A percentile compares a stretch with the other conserved stretches of the same genome.
Evolutionary conservation across 2,329 filamentous ascomycete species (phyloP).

Genomic region (Mycogone perniciosa): DNA sequence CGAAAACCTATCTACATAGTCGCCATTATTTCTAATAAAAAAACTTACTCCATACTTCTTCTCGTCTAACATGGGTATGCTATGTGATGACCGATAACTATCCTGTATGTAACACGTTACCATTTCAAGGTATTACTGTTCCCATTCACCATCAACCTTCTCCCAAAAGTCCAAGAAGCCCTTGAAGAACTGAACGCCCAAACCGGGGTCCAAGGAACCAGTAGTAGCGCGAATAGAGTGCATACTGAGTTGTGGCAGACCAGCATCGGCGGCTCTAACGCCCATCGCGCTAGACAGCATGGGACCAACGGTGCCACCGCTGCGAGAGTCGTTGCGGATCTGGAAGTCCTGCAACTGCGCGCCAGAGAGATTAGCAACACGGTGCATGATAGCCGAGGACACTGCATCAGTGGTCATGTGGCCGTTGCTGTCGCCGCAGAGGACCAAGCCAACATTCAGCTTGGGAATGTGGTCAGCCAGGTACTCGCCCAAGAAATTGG

Average conservation of each 20-base stretch:
- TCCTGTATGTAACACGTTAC: too few species aligned
- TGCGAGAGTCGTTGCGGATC: constrained; percentile 86
- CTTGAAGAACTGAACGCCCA: constrained; percentile 84
- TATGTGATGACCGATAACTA: too few species aligned
- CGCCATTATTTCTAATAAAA: too few species aligned
- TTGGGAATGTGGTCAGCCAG: constrained; percentile 79
- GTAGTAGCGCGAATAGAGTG: constrained; percentile 87
- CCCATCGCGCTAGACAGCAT: constrained; percentile 78
- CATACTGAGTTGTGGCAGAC: constrained; percentile 90
- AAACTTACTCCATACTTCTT: too few species aligned
- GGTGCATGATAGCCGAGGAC: constrained; percentile 71
- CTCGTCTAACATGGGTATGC: too few species aligned
- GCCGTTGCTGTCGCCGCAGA: constrained; percentile 79
- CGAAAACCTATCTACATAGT: too few species aligned
- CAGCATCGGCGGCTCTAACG: constrained; percentile 77
- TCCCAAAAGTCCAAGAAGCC: constrained; percentile 85
- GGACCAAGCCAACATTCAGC: constrained; percentile 78
- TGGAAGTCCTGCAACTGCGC: constrained; percentile 80
- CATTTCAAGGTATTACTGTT: constrained; percentile 14
- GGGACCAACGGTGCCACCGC: constrained; percentile 91
- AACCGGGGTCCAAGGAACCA: constrained; percentile 74
- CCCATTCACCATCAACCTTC: constrained; percentile 75
- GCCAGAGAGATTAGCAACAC: constrained; percentile 68
- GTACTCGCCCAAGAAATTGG: constrained; percentile 83
- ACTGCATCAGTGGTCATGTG: constrained; percentile 95